These are phyloP conservation scores for Moricandia moricandioides DNA, from an alignment of 345 rosid species.

Conservation along the genomic window DNA sequence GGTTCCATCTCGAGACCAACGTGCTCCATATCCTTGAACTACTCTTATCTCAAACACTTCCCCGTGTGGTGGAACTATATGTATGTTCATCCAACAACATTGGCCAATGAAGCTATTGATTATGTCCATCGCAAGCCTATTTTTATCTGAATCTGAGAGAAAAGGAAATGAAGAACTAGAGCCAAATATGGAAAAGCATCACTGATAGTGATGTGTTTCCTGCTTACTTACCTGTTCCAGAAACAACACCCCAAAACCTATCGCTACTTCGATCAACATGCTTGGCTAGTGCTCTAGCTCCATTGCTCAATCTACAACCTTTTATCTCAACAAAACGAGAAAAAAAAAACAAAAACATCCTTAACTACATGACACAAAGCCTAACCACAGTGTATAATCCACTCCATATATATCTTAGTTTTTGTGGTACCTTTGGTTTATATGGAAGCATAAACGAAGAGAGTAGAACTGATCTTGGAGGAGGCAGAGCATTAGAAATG, in stretches of 20 bases:
- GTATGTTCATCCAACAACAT: conserved; percentile 68
- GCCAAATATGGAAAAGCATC: not conserved
- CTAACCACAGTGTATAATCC: not conserved
- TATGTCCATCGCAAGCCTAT: conserved; percentile 50
- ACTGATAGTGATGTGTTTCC: not conserved
- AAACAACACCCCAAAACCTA: conserved; percentile 59
- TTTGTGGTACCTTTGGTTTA: conserved; percentile 54
- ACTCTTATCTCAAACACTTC: conserved; percentile 66
- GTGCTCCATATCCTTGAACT: conserved; percentile 65
- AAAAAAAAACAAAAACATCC: not conserved
- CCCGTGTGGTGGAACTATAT: conserved; percentile 63
- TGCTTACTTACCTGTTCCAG: conserved; percentile 58
- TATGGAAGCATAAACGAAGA: conserved; percentile 64
- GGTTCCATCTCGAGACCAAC: conserved; percentile 72
- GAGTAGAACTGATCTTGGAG: conserved; percentile 56
- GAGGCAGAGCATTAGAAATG: conserved; percentile 56
- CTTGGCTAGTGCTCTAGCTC: conserved; percentile 82
- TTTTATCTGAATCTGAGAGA: conserved; percentile 55
- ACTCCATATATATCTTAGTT: no score
- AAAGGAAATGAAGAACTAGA: not conserved
- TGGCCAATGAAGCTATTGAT: conserved; percentile 40
- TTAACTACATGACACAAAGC: not conserved
- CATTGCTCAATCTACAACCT: conserved; percentile 62
- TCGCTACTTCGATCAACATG: conserved; percentile 58
- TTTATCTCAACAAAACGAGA: conserved; percentile 43